Evolutionary conservation across 2,329 filamentous ascomycete species (phyloP), one percentile per base, ranked within the genome.

Genomic region (Delphinella strobiligena): DNA sequence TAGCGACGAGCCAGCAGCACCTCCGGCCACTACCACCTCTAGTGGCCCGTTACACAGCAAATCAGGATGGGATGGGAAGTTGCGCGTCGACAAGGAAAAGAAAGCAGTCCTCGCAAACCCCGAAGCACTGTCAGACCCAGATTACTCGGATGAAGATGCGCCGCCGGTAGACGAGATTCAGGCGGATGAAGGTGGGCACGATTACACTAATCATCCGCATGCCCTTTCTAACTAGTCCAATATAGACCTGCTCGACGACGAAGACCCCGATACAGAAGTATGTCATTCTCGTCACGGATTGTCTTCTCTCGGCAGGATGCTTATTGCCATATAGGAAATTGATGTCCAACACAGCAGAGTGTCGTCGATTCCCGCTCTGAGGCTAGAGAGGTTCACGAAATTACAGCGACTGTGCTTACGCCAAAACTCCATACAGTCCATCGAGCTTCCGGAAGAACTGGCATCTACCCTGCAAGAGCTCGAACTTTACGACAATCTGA

Each of bases 401-500:
- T 34, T 54, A 24, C 50, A 75, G 66, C 71, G 82, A 53, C 66
- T 98, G 50, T 95, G 89, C 57, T 78, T 98, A 15, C 86, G 91
- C 36, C 89, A 98, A 59, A 98, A 98, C 60, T 74, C 76, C 49
- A 91, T 98, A 56, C 72, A 82, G 47, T 68, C 77, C 36, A 83
- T 96, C 58, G 77, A 86, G 19, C 78, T 89, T 7, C 77, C 94
- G 4, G 67, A 72, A 3, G 61, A 62, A 27, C 63, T 93, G 38
- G 77, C 76, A 24, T 56, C 66, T 2, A 84, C 77, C 1, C 67
- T 98, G 31, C 65, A 75, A 53, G 91, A 98, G 44, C 73, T 98
- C 37, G 91, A 98, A 53, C 73, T 98, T 44, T 98, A 98, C 67
- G 91, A 98, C 64, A 98, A 98, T 61, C 72, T 93, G 14, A 87